These are phyloP conservation scores for Saccharomyces mikatae DNA, from an alignment of 805 yeast genomes.

Conservation along the genomic window DNA sequence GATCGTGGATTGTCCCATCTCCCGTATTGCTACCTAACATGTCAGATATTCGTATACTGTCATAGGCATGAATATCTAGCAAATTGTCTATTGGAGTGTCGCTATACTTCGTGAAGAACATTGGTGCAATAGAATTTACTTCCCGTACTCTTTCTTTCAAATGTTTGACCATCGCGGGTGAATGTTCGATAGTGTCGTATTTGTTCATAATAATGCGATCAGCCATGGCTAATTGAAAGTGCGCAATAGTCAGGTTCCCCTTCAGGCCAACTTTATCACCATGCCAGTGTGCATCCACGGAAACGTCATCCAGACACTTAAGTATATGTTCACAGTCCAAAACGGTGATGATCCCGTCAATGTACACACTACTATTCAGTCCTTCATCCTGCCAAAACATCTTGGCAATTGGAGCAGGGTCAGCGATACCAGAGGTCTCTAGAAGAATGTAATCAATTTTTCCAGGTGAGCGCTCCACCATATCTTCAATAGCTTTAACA, in stretches of 20 bases:
- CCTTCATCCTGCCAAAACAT: slow-evolving; percentile 98
- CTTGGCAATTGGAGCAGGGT: slow-evolving; percentile 92
- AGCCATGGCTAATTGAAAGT: slow-evolving; percentile 82
- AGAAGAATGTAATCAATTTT: slow-evolving; percentile 82
- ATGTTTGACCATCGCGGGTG: slow-evolving; percentile 16
- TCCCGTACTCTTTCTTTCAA: slow-evolving; percentile 31
- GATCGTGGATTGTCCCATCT: slow-evolving; percentile 37
- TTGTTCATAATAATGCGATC: slow-evolving; percentile 79
- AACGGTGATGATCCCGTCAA: slow-evolving; percentile 88
- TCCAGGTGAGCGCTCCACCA: slow-evolving; percentile 62
- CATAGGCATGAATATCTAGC: slow-evolving; percentile 76
- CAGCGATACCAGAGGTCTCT: slow-evolving; percentile 95
- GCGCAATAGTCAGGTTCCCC: slow-evolving; percentile 64
- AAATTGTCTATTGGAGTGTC: slow-evolving; percentile 56
- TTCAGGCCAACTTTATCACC: slow-evolving; percentile 34
- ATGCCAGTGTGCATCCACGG: slow-evolving; percentile 61
- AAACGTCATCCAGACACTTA: slow-evolving; percentile 55
- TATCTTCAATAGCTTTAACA: slow-evolving; percentile 84
- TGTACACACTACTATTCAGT: slow-evolving; percentile 69
- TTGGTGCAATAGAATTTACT: slow-evolving; percentile 65
- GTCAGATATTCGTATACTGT: slow-evolving; percentile 27
- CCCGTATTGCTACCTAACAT: slow-evolving; percentile 11
- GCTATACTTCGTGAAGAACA: slow-evolving; percentile 65
- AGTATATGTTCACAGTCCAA: slow-evolving; percentile 65
- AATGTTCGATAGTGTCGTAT: slow-evolving; percentile 43